Evolutionary conservation across 345 rosid genomes (phyloP), one percentile per base, ranked within the genome.

Genomic region (Aurinia saxatilis): DNA sequence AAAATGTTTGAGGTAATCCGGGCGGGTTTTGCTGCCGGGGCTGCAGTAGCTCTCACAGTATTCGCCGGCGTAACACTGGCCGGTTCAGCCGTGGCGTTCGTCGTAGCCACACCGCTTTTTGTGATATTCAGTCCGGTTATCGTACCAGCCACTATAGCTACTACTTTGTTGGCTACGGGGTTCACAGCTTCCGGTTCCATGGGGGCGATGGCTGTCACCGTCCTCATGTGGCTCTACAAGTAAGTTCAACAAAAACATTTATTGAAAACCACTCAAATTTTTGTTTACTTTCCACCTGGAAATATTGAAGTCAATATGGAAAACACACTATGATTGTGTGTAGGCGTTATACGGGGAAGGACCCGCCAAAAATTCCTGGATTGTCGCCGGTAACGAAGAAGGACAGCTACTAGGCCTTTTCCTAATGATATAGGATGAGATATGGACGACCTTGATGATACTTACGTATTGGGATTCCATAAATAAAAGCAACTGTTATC

Each of bases 91-190:
- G 75, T 91, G 17, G 82, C 66, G 6, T 77, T 88, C 33, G 76
- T 78, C 65, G 50, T 88, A 2, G 84, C 79, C 68, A 84, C 90
- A 10, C 96, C 95, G 0, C 74, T 91, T 42, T 62, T 91, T 36
- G 72, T 91, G 49, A 68, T 88, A 13, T 85, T 81, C 85, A 88
- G 96, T 63, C 98, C 96, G 0, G 79, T 91, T 33, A 79, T 91
- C 17, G 82, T 91, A 60, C 96, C 96, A 5, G 90, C 91, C 2
- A 73, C 84, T 12, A 70, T 87, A 57, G 63, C 84, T 0, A 67
- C 68, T 13, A 68, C 78, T 18, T 68, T 85, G 38, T 7, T 87
- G 31, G 66, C 68, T 33, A 57, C 73, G 44, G 91, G 96, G 9
- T 85, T 90, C 74, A 31, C 81, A n/a, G 73, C 93, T 14, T 73